phyloP scores from a whole-genome alignment of 2,329 filamentous ascomycete genomes.

The Colletotrichum musae region DNA sequence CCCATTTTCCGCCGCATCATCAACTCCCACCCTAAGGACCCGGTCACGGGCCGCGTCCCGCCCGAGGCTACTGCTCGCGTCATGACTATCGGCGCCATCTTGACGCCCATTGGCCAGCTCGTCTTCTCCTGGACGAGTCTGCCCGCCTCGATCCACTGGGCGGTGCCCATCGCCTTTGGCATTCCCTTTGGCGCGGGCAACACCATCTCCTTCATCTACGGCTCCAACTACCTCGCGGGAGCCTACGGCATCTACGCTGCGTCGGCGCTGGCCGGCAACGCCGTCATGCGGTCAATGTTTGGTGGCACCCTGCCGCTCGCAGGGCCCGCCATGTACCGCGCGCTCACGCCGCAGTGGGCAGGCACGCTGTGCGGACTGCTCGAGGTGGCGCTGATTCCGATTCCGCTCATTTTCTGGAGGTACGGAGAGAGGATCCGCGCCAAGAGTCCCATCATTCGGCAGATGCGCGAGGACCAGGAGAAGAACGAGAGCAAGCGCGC shows the following conservation, averaged over 20 bases:
- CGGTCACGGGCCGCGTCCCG: slow-evolving; percentile 78
- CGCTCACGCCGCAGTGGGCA: slow-evolving; percentile 82
- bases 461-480: slow-evolving; percentile 62
- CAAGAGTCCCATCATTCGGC: slow-evolving; percentile 63
- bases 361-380: slow-evolving; percentile 82
- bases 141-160: slow-evolving; percentile 83
- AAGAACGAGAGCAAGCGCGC: slow-evolving; percentile 51
- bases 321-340: slow-evolving; percentile 78
- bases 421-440: slow-evolving; percentile 69
- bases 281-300: slow-evolving; percentile 79
- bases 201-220: slow-evolving; percentile 85
- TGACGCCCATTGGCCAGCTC: slow-evolving; percentile 84
- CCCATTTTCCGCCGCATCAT: slow-evolving; percentile 84
- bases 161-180: slow-evolving; percentile 83
- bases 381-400: slow-evolving; percentile 81
- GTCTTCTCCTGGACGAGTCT: slow-evolving; percentile 92
- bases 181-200: slow-evolving; percentile 86
- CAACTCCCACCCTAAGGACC: slow-evolving; percentile 81
- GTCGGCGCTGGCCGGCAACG: slow-evolving; percentile 84
- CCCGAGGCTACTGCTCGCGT: slow-evolving; percentile 88
- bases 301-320: slow-evolving; percentile 86
- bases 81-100: slow-evolving; percentile 82
- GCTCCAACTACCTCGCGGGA: slow-evolving; percentile 83
- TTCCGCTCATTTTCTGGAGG: slow-evolving; percentile 83
- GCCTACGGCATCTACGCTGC: slow-evolving; percentile 85